Evolutionary conservation across 805 yeast genomes (phyloP), one percentile per base, ranked within the genome.

Genomic region (Cyberlindnera amylophila): DNA sequence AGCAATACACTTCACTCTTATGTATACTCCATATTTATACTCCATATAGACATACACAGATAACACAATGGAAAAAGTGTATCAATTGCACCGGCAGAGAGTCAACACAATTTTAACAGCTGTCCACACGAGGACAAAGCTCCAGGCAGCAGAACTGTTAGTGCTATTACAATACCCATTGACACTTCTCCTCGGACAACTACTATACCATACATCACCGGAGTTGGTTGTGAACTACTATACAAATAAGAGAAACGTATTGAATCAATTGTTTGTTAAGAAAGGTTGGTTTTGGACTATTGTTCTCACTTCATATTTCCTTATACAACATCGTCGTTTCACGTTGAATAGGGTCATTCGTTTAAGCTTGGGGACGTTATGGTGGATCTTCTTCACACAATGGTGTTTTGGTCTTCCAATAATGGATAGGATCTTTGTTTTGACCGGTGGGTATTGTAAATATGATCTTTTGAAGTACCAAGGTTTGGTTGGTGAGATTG

Each of bases 251-350:
- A 71, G 75, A 38, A 88, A 87, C 57, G 26, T 88, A 14, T 57
- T 90, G 46, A 91, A 91, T 62, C 72, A 72, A 16, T 36, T 74
- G 6, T 86, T 93, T 59, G 96, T 91, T 30, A 93, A 91, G 55
- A 73, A 72, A 19, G 98, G 97, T 2, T 93, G 98, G 98, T 71
- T 78, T 13, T 93, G 97, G 98, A 89, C 96, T 1, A 62, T 79
- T 0, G 5, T 74, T 4, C 70, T 71, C 4, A 71, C 65, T 18
- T 19, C 9, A 54, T 73, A 38, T 24, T 52, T 53, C 29, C 30
- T 45, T 13, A 4, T 47, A 1, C 61, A 55, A 30, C 55, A 56
- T 32, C 27, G 34, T 16, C 45, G 45, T n/a, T 36, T 42, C 15
- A 45, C 38, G 15, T 9, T 42, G 30, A 19, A 28, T 23, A 35